phyloP scores from a whole-genome alignment of 495 filamentous ascomycete species.

The Penicillium desertorum region DNA sequence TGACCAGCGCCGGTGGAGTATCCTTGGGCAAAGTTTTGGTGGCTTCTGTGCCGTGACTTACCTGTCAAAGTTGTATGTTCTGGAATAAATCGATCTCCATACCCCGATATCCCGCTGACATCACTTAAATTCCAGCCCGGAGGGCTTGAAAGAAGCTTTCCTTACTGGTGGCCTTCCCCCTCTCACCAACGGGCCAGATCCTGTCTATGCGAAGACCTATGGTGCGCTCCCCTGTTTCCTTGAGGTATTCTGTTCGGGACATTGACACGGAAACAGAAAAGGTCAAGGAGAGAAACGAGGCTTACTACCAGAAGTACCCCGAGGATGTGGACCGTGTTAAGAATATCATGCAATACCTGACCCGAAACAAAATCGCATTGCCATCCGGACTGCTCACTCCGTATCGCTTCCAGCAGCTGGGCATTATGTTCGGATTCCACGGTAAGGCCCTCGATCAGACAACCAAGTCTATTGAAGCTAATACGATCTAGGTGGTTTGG shows the following conservation, averaged over 20 bases:
- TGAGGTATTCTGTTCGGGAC: background rate
- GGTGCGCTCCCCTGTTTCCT: slow-evolving; percentile 28
- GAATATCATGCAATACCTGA: slow-evolving; percentile 61
- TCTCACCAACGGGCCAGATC: slow-evolving; percentile 64
- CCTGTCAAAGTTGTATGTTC: slow-evolving; percentile 66
- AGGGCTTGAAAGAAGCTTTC: slow-evolving; percentile 78
- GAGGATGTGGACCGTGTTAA: slow-evolving; percentile 75
- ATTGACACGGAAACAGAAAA: slow-evolving; percentile 46
- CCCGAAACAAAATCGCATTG: slow-evolving; percentile 55
- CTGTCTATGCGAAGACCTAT: slow-evolving; percentile 74
- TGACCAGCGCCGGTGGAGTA: slow-evolving; percentile 74
- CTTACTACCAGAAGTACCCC: slow-evolving; percentile 82
- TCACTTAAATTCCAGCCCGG: slow-evolving; percentile 47
- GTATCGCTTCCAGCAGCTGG: slow-evolving; percentile 69
- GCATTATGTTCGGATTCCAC: slow-evolving; percentile 72
- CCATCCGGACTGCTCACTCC: slow-evolving; percentile 68
- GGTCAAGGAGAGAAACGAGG: slow-evolving; percentile 62
- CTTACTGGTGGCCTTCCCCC: slow-evolving; percentile 80
- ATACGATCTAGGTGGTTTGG: slow-evolving; percentile 56
- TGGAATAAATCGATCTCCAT: background rate
- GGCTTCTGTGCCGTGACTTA: slow-evolving; percentile 83
- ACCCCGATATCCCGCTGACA: background rate
- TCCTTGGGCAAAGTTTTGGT: slow-evolving; percentile 89
- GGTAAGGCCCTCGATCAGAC: slow-evolving; percentile 41
- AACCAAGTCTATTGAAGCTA: slow-evolving; percentile 11